Percentiles rank a stretch among this genome's conserved stretches.
phyloP scores from a whole-genome alignment of 306 rosid species.

The Pueraria montana region DNA sequence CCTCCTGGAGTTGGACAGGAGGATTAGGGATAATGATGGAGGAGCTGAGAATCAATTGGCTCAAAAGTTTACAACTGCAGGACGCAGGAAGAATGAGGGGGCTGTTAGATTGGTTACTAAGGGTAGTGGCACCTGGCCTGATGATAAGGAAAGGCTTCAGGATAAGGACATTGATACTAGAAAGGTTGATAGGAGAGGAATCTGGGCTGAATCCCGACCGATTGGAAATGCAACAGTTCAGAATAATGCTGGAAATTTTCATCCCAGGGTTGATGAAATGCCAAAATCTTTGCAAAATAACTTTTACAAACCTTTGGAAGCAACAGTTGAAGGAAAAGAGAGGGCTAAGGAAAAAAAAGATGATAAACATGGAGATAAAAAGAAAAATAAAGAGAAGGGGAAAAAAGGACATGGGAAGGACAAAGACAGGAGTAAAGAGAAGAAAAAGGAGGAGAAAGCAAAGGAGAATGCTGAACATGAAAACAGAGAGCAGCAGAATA shows the following conservation, averaged over 20 bases:
- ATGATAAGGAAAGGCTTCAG: conserved; percentile 63
- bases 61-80: conserved; percentile 55
- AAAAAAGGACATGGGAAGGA: conserved; percentile 75
- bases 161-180: conserved; percentile 56
- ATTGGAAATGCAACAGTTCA: conserved; percentile 62
- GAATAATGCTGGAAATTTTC: conserved; percentile 47
- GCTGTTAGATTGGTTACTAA: conserved; percentile 60
- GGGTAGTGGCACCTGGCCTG: conserved; percentile 53
- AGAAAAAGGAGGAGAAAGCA: conserved; percentile 60
- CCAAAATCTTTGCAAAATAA: conserved; percentile 56
- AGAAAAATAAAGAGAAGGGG: conserved; percentile 69
- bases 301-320: conserved; percentile 49
- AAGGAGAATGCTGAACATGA: conserved; percentile 48
- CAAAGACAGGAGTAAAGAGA: conserved; percentile 77
- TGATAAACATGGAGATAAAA: conserved; percentile 62
- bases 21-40: conserved; percentile 59
- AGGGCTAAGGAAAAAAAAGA: conserved; percentile 60
- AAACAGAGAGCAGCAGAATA: conserved; percentile 50
- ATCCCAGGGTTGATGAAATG: conserved; percentile 58
- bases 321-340: conserved; percentile 55
- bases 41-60: conserved; percentile 54
- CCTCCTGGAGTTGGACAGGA: conserved; percentile 66
- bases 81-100: conserved; percentile 60
- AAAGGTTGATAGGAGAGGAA: conserved; percentile 58
- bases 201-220: conserved; percentile 47